phyloP scores from a whole-genome alignment of 2,329 filamentous ascomycete species.

The Colletotrichum sp. region DNA sequence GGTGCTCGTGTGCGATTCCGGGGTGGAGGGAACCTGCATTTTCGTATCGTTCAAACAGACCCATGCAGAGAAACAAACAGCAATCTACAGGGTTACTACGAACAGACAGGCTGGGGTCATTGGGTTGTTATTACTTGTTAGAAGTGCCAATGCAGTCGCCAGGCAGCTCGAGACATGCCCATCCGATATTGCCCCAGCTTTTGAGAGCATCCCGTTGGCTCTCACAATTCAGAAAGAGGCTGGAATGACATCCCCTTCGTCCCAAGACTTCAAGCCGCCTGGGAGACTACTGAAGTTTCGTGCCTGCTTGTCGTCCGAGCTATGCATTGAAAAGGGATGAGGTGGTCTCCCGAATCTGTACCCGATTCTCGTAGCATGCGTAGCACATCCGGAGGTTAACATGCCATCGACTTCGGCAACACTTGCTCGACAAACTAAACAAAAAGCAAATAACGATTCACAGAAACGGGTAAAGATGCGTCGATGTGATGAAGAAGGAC shows the following conservation, averaged over 20 bases:
- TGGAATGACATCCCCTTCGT: not conserved
- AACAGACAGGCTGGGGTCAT: not conserved
- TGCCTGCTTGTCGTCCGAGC: not conserved
- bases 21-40: constrained; percentile 6
- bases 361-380: not conserved
- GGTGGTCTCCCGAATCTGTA: not conserved
- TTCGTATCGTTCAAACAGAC: not conserved
- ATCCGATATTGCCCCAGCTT: not conserved
- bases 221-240: not conserved
- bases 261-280: not conserved
- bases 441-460: not conserved
- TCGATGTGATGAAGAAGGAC: not conserved
- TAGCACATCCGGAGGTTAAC: not conserved
- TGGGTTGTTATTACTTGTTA: not conserved
- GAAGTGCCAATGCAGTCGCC: not conserved
- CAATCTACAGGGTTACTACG: not conserved
- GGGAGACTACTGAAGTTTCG: not conserved
- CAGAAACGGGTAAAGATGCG: not conserved
- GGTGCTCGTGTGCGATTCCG: not conserved
- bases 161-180: not conserved
- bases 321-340: not conserved
- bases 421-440: not conserved
- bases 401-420: not conserved
- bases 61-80: not conserved
- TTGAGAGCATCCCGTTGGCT: not conserved